Evolutionary conservation across 2,329 filamentous ascomycete species (phyloP), one percentile per base, ranked within the genome.

Genomic region (Aspergillus fumigatus): DNA sequence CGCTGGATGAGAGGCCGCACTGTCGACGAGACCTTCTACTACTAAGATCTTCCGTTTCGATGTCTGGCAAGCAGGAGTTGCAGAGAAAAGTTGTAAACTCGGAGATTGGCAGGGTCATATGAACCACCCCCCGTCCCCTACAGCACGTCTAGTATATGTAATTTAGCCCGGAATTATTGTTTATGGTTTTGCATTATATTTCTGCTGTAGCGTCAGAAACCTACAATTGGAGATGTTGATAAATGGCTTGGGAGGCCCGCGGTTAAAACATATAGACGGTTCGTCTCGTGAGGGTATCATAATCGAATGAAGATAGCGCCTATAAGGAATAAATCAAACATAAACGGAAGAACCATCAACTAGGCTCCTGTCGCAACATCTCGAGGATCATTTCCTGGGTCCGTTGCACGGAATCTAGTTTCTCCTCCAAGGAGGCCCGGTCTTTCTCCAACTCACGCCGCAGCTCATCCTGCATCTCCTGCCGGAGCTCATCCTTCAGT

Each of bases 11-110:
- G 92, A 68, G 93, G 93, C 67, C 85, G 93, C 61, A 92, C 88
- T 58, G 84, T 88, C 54, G 92, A 97, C 72, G 94, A 97, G 88
- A 93, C 92, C 79, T 94, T 87, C 80, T 97, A 88, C 78, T 88
- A 87, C 74, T 80, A 81, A 71, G 75, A 9, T 29, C 27, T 29
- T 29, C 27, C 9, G 9, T 29, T 29, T 29, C 9, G 27, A 68
- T 58, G 19, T 4, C 26, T 41, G 23, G 14, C 40, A 23, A 52
- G 45, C 40, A 26, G 41, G 41, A 45, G 21, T 45, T 23, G 41
- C 19, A 45, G 41, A 45, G 21, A 45, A 21, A 21, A 45, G 23
- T 19, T 23, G 41, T 45, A 35, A 45, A 19, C 41, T 45, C 41
- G 41, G 41, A 66, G 65, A 58, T 59, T 58, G 52, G 51, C 63